Evolutionary conservation across 1,139 yeast species (phyloP).

Genomic region (Hanseniaspora sp.): DNA sequence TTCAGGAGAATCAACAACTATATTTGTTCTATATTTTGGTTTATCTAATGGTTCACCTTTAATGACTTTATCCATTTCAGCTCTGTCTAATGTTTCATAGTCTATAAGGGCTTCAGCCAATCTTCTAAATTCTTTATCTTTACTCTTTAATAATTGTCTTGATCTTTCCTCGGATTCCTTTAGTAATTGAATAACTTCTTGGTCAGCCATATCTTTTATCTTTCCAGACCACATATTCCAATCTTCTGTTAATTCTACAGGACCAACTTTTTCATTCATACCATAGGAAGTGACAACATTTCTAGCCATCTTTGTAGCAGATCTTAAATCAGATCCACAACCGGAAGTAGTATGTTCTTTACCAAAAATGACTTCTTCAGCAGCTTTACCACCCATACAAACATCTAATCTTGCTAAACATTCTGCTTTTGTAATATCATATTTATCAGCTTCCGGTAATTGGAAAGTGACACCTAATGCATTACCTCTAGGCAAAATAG

Average conservation of each 20-base stretch:
- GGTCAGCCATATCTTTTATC: slow-evolving; percentile 80
- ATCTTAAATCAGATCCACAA: slow-evolving; percentile 79
- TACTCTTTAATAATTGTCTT: slow-evolving; percentile 50
- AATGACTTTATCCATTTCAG: slow-evolving; percentile 79
- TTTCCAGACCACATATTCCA: slow-evolving; percentile 94
- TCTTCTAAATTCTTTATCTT: slow-evolving; percentile 62
- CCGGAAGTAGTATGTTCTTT: slow-evolving; percentile 88
- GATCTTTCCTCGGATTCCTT: slow-evolving; percentile 72
- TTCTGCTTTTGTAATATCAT: slow-evolving; percentile 80
- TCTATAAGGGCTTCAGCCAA: slow-evolving; percentile 88
- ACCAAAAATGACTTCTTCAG: slow-evolving; percentile 88
- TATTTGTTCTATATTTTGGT: slow-evolving; percentile 59
- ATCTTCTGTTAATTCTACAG: slow-evolving; percentile 72
- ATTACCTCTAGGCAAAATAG: slow-evolving; percentile 90
- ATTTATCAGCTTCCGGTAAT: slow-evolving; percentile 96
- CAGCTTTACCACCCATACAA: slow-evolving; percentile 98
- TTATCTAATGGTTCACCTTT: slow-evolving; percentile 64
- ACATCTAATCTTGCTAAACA: slow-evolving; percentile 88
- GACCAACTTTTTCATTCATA: slow-evolving; percentile 90
- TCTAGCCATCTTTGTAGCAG: slow-evolving; percentile 85
- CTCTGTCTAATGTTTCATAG: slow-evolving; percentile 86
- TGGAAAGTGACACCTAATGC: slow-evolving; percentile 96
- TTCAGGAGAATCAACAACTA: slow-evolving; percentile 54
- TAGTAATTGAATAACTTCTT: slow-evolving; percentile 70
- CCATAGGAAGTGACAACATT: slow-evolving; percentile 97